These are phyloP conservation scores for Pythium brassicae DNA, from an alignment of 352 stramenopile species.

Conservation along the genomic window DNA sequence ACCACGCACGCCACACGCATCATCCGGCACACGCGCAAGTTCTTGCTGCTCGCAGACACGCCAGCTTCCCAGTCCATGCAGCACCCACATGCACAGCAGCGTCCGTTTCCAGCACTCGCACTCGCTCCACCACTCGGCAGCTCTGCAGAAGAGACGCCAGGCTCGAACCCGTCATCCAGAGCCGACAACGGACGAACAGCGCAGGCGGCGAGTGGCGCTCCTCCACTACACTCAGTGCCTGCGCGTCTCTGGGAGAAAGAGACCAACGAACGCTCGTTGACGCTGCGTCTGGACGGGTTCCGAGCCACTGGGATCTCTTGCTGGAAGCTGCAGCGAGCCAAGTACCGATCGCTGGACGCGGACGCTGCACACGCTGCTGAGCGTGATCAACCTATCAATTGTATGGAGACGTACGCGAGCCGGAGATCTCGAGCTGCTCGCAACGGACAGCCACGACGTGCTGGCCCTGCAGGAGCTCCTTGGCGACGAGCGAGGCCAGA, in stretches of 20 bases:
- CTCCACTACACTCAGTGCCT: too few species aligned
- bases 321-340: too few species aligned
- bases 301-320: too few species aligned
- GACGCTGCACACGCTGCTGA: not conserved
- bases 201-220: too few species aligned
- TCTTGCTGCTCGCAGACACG: constrained; percentile 2
- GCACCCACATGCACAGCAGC: constrained; percentile 4
- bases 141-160: not conserved
- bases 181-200: not conserved
- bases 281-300: not conserved
- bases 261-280: not conserved
- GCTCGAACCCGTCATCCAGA: too few species aligned
- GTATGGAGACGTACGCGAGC: constrained; percentile 82
- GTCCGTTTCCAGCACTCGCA: not conserved
- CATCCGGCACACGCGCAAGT: constrained; percentile 9
- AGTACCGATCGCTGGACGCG: not conserved
- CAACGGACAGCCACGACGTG: constrained; percentile 98
- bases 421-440: constrained; percentile 98
- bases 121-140: constrained; percentile 2
- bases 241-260: too few species aligned
- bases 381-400: too few species aligned
- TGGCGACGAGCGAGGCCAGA: constrained; percentile 97
- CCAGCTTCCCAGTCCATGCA: constrained; percentile 8
- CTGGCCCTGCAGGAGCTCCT: constrained; percentile 99
- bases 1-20: not conserved